Evolutionary conservation across 2,329 filamentous ascomycete species (phyloP), one percentile per base, ranked within the genome.

Genomic region (Pseudogymnoascus sp.): DNA sequence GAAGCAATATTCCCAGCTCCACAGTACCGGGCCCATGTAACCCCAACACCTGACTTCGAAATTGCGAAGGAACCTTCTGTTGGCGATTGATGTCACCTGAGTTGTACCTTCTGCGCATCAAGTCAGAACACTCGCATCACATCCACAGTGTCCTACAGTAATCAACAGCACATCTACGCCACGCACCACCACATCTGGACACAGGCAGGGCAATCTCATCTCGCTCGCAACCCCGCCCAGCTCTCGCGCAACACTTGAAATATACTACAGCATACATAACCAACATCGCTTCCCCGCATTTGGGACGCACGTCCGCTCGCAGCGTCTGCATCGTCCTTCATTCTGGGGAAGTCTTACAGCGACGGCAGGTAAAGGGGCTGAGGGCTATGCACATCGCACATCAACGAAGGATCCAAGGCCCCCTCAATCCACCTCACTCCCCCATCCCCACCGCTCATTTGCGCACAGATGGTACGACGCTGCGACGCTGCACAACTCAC

Each of bases 361-460:
- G 13, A 31, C 13, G n/a, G 13, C 42, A 48, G 12, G 25, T 1
- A 52, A 52, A 52, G 25, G 42, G 42, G 25, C 42, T 52, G 42
- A 52, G 42, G 39, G 42, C 15, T 52, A 52, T 52, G 42, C 42
- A 52, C 42, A 52, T 29, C 42, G 42, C 42, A 29, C 42, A 52
- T 52, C 42, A 45, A 45, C 10, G 15, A 4, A n/a, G 42, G 42
- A 52, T 52, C 42, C 42, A 27, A 29, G 8, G 25, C 25, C 42
- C 42, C 42, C 42, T 31, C 21, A 21, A 13, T 7, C 21, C 42
- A 48, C 42, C 42, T 27, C 42, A 29, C 21, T 13, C 13, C 42
- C 25, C 21, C 25, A 15, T 48, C 42, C 42, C 42, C 42, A 48
- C 42, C 42, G 42, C 42, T 48, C 42, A 48, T 48, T 48, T 48